Base-by-base conservation (phyloP, 225 moss, liverwort and hornwort genomes). In the Bryoerythrophyllum caledonicum region DNA sequence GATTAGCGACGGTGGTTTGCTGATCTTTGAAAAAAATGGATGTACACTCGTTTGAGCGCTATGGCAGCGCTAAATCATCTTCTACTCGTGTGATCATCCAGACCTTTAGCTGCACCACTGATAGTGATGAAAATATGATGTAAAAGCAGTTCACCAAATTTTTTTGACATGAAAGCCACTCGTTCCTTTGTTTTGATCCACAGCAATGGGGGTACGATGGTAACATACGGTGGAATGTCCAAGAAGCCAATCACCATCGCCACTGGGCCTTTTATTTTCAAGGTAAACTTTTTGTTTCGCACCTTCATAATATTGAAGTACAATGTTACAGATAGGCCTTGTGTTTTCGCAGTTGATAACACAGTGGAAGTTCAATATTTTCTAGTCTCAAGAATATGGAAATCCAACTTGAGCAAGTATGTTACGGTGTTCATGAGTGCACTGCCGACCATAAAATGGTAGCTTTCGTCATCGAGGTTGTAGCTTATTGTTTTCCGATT, bases 201-300 rank as follows among this genome's bases (percentile, higher is more conserved):
- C 85, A 95, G 95, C 63, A 86, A 90, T 69, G 89, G 91, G 58
- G 89, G 93, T 70, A 91, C 88, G 65, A 81, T 96, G 78, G 89
- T 96, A 70, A 96, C 95, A 2, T 96, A 96, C 72, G 95, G 95
- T 71, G 95, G 95, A 81, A 96, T 96, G 95, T 88, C 95, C 27
- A 96, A 91, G 82, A 96, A 88, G 62, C 95, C 95, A 69, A 83
- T 96, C 56, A 89, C 85, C 64, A 46, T 91, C 26, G 86, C 91
- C n/a, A 91, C 93, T 13, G 86, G 91, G 65, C 87, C 88, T 63
- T 79, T 96, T 21, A 96, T 96, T 71, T 96, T 96, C 68, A 96
- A 93, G 93, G 95, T 93, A 65, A 77, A 62, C 43, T 62, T 21
- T 68, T 30, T 40, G 19, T 53, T 24, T 34, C 73, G 13, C 44